Base-by-base conservation (phyloP, 202 grass and related monocot genomes). In the Zoysia matrella region DNA sequence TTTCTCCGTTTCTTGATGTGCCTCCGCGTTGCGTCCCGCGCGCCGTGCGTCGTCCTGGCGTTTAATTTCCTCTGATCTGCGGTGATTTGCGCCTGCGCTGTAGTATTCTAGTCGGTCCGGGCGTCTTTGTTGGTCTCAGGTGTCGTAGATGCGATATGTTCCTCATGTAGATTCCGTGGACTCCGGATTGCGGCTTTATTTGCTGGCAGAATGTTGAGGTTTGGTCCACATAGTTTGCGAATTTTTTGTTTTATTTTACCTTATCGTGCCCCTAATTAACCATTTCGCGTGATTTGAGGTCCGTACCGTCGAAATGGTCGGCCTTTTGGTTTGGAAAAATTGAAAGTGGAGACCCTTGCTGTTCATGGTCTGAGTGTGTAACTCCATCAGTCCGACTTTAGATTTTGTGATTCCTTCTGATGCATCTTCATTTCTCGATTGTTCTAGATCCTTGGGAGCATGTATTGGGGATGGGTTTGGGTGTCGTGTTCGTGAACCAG, bases 391-490 rank as follows among this genome's bases (percentile, higher is more conserved):
- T 47, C 2, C 30, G 44, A 2, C 52, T 68, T 2, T 16, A 13
- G 2, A 16, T 79, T 10, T 12, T 44, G 56, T 1, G 15, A 75
- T 80, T 80, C 62, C 45, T 52, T 63, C 65, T 89, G 42, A 45
- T 67, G 50, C 74, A 0, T 71, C 79, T 18, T 60, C 13, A 15
- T 50, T n/a, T 79, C 52, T 68, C 8, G 15, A 40, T 62, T 46
- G 67, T 52, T 80, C 45, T 53, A 98, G 96, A 99, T 92, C 96
- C 96, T 8, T 99, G 96, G 93, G 96, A 95, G 80, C 92, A 99
- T 92, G 89, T 89, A 5, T 43, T 98, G 80, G 96, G 96, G 4
- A 98, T 95, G 87, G 89, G 90, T 22, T 43, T 98, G 0, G 92
- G 92, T 13, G 91, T 10, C 0, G 89, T 95, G 49, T 93, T 93